Conservation (phyloP, 1,139 yeast genomes). For the Geotrichum cucujoidarum region DNA sequence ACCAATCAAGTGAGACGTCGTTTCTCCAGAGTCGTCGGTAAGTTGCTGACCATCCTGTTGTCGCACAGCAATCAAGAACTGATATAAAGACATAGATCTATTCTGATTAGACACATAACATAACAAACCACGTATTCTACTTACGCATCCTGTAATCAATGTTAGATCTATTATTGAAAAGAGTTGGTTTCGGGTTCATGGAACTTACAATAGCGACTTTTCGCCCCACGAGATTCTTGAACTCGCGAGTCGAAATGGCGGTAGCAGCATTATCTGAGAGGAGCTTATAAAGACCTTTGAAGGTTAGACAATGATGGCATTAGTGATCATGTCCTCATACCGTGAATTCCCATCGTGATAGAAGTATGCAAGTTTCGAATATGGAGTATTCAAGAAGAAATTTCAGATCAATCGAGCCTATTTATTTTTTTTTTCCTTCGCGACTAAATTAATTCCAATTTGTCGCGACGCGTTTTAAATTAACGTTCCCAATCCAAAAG, state of each 20-base stretch:
- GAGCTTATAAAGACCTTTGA: slow-evolving; percentile 63
- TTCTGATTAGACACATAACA: slow-evolving; percentile 14
- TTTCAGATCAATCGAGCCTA: neutral
- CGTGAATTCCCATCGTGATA: slow-evolving; percentile 18
- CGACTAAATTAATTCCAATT: neutral
- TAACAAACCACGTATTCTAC: slow-evolving; percentile 8
- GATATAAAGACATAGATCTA: slow-evolving; percentile 89
- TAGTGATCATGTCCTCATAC: slow-evolving; percentile 21
- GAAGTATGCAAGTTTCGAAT: neutral
- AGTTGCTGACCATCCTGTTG: slow-evolving; percentile 95
- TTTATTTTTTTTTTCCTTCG: neutral
- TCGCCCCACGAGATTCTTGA: slow-evolving; percentile 83
- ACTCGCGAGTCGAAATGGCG: slow-evolving; percentile 72
- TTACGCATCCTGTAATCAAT: slow-evolving; percentile 29
- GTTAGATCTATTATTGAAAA: slow-evolving; percentile 9
- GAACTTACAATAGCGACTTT: slow-evolving; percentile 74
- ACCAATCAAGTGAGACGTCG: slow-evolving; percentile 91
- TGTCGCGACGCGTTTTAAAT: neutral
- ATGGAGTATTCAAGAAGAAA: neutral
- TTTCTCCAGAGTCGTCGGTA: slow-evolving; percentile 83
- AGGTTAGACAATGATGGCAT: neutral
- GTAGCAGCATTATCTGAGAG: slow-evolving; percentile 85
- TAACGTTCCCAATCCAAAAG: neutral
- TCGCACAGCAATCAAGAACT: slow-evolving; percentile 90
- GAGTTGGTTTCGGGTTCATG: neutral